phyloP scores from a whole-genome alignment of 2,329 filamentous ascomycete genomes.

The Coleophoma eucalyptorum region DNA sequence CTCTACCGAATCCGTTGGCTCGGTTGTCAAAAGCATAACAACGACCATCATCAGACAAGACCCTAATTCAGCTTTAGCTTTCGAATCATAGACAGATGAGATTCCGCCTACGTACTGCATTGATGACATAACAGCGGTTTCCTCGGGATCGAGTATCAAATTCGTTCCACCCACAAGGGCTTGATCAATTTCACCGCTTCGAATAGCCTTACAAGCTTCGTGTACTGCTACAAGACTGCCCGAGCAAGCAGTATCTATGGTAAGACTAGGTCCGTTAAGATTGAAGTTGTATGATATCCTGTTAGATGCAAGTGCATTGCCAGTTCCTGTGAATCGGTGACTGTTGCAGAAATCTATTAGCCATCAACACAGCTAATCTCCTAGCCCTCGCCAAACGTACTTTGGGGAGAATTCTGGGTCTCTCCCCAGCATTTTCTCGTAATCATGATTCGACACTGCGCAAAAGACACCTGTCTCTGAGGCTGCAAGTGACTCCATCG shows the following conservation, averaged over 20 bases:
- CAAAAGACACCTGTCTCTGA: slow-evolving; percentile 10
- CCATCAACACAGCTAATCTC: neutral
- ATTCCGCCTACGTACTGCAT: neutral
- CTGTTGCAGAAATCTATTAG: neutral
- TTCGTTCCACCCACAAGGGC: slow-evolving; percentile 39
- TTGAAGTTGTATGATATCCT: slow-evolving; percentile 50
- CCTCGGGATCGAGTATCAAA: slow-evolving; percentile 7
- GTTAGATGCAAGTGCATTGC: slow-evolving; percentile 42
- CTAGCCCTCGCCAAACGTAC: no score
- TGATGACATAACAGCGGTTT: neutral
- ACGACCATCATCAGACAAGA: slow-evolving; percentile 22
- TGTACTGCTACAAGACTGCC: slow-evolving; percentile 51
- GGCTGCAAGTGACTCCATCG: neutral
- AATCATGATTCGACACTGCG: slow-evolving; percentile 6
- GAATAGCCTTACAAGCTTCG: slow-evolving; percentile 39
- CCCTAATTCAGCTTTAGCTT: neutral
- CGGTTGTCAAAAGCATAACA: slow-evolving; percentile 49
- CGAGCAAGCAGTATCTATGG: slow-evolving; percentile 45
- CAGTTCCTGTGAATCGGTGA: slow-evolving; percentile 21
- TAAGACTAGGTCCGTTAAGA: slow-evolving; percentile 39
- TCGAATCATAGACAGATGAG: neutral
- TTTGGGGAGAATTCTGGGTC: slow-evolving; percentile 7
- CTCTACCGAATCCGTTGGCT: slow-evolving; percentile 57
- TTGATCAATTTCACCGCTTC: slow-evolving; percentile 36
- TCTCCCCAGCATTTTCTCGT: slow-evolving; percentile 2